Base-by-base conservation (phyloP, 495 filamentous ascomycete genomes). In the Penicillium manginii region DNA sequence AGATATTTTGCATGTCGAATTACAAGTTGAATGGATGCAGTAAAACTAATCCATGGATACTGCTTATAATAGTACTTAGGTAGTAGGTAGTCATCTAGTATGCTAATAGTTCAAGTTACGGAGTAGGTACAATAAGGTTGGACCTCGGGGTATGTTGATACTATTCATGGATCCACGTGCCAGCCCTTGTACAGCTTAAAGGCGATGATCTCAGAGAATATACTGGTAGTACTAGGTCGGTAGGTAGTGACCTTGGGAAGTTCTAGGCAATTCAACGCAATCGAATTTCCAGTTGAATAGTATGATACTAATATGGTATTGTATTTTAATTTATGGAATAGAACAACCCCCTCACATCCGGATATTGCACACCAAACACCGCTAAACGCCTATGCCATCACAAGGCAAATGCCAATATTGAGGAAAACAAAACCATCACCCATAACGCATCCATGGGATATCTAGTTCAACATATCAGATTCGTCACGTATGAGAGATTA, bases 401-500 rank as follows among this genome's bases (percentile, higher is more conserved):
- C 32, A 51, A 52, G 37, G n/a, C 54, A 31, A 43, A 67, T 69
- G 61, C 61, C 60, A 56, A 60, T 29, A 45, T n/a, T 35, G 26
- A 50, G 29, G 33, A 52, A 61, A 42, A 58, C 60, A 54, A 43
- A 58, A 40, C 54, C 50, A 52, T 66, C 60, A 56, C 52, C 61
- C 59, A 64, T 71, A 62, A 26, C 64, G 54, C 65, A 50, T 71
- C 55, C 57, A 53, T 35, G 56, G 62, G 62, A 60, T 66, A 64
- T 62, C 47, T 29, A 58, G 60, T 52, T 50, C 35, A 66, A 70
- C 62, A 70, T 58, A 32, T 67, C 59, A 61, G 49, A 67, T 64
- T 58, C 54, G 42, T 60, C 52, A 17, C 60, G 60, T 53, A 37
- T 52, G 58, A 59, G 19, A 58, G 22, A 62, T 72, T 66, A 90